Evolutionary conservation across 345 rosid species (phyloP).

Genomic region (Trapa bicornis): DNA sequence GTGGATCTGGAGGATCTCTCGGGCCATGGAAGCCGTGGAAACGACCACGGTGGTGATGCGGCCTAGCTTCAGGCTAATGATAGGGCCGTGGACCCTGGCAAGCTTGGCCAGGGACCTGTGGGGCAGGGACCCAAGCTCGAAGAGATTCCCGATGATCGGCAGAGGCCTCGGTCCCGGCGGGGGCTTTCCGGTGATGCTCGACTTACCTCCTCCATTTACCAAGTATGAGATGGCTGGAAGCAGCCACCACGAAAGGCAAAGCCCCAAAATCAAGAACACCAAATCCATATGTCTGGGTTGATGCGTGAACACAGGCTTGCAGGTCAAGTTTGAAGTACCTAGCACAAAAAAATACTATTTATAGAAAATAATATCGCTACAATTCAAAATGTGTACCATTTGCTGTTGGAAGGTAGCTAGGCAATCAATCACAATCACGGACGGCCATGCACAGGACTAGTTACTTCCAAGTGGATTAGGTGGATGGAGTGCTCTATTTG

Average conservation of each 20-base stretch:
- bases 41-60: conserved; percentile 18
- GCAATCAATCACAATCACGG: too few species aligned
- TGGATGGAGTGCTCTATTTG: too few species aligned
- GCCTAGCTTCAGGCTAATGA: conserved; percentile 31
- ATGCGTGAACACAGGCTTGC: neutral
- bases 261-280: conserved; percentile 1
- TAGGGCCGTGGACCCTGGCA: conserved; percentile 23
- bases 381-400: too few species aligned
- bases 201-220: neutral
- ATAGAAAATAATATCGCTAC: too few species aligned
- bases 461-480: too few species aligned
- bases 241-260: neutral
- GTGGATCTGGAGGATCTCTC: neutral
- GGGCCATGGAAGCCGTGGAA: conserved; percentile 16
- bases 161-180: conserved; percentile 20
- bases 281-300: neutral
- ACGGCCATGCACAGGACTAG: too few species aligned
- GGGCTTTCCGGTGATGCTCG: neutral
- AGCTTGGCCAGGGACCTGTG: conserved; percentile 21
- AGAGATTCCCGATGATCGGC: conserved; percentile 25
- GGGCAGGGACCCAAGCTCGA: conserved; percentile 22
- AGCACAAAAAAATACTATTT: too few species aligned
- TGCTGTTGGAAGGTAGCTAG: too few species aligned
- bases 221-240: conserved; percentile 1
- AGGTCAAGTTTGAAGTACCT: too few species aligned